phyloP scores from a whole-genome alignment of 1,284 basidiomycete genomes.

The Tilletia setariae region DNA sequence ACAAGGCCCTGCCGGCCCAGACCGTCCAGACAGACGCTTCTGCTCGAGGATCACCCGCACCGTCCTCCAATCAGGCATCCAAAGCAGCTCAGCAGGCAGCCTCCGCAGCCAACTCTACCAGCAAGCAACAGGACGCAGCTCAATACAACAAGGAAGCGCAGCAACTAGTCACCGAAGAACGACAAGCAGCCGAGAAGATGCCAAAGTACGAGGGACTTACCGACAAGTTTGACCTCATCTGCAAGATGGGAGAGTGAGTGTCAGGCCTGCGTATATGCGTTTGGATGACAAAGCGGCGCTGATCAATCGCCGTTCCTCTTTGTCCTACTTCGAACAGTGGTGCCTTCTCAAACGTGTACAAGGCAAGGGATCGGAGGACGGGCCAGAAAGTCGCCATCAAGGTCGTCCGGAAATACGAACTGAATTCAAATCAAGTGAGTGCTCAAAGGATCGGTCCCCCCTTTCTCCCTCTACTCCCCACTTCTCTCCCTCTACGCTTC shows the following conservation, averaged over 20 bases:
- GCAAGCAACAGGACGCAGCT: conserved; percentile 5
- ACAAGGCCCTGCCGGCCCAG: conserved; percentile 28
- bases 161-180: conserved; percentile 44
- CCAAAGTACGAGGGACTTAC: conserved; percentile 44
- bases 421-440: conserved; percentile 91
- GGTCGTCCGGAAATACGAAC: conserved; percentile 92
- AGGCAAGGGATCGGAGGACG: conserved; percentile 74
- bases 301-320: background rate
- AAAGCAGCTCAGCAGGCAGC: conserved; percentile 26
- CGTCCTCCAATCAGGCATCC: background rate
- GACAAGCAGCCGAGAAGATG: conserved; percentile 43
- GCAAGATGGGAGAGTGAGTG: conserved; percentile 50
- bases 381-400: conserved; percentile 90
- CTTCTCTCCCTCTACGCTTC: background rate
- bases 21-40: background rate
- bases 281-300: background rate
- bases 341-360: conserved; percentile 98
- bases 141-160: conserved; percentile 22
- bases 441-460: too few species aligned
- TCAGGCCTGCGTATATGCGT: background rate
- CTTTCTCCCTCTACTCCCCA: background rate
- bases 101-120: conserved; percentile 26
- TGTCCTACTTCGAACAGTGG: conserved; percentile 57
- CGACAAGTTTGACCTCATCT: conserved; percentile 45
- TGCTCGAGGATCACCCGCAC: conserved; percentile 13